A percentile compares a stretch with the other conserved stretches of the same genome.
Evolutionary conservation across 768 basidiomycete species (phyloP).

Genomic region (Xerocomus potaroensis): DNA sequence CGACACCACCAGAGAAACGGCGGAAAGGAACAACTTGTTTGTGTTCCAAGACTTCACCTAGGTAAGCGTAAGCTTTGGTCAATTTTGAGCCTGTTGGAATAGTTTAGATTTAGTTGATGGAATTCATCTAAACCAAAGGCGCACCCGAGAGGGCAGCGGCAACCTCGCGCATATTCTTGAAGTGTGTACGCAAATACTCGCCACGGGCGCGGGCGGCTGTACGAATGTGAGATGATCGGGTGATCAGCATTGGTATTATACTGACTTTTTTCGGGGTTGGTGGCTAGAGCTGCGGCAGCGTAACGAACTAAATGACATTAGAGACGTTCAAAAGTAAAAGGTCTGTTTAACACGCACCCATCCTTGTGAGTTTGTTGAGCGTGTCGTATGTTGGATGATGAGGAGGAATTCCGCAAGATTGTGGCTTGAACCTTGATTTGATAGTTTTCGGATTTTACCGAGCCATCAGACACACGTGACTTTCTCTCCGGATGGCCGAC

Average conservation of each 20-base stretch:
- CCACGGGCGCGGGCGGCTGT: slow-evolving; percentile 88
- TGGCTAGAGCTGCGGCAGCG: slow-evolving; percentile 79
- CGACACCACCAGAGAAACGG: slow-evolving; percentile 92
- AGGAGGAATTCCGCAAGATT: slow-evolving; percentile 35
- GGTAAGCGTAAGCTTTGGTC: slow-evolving; percentile 92
- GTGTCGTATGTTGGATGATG: slow-evolving; percentile 41
- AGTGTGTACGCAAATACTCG: slow-evolving; percentile 98
- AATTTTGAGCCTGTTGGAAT: slow-evolving; percentile 71
- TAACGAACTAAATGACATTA: slow-evolving; percentile 69
- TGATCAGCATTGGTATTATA: slow-evolving; percentile 17
- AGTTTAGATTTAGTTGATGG: slow-evolving; percentile 1
- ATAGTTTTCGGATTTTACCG: slow-evolving; percentile 29
- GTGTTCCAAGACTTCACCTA: slow-evolving; percentile 92
- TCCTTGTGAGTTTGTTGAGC: slow-evolving; percentile 49
- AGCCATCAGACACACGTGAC: background rate
- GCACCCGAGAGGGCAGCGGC: slow-evolving; percentile 88
- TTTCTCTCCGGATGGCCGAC: too few species aligned
- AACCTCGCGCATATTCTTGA: slow-evolving; percentile 99
- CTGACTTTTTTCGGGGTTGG: slow-evolving; percentile 95
- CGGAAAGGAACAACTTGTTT: slow-evolving; percentile 97
- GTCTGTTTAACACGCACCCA: slow-evolving; percentile 48
- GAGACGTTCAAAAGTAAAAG: slow-evolving; percentile 5
- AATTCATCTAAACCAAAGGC: slow-evolving; percentile 18
- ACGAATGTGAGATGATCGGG: slow-evolving; percentile 8
- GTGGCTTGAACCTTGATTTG: slow-evolving; percentile 33